Conservation (phyloP, 768 basidiomycete genomes). For the Clitopilus passeckerianus region DNA sequence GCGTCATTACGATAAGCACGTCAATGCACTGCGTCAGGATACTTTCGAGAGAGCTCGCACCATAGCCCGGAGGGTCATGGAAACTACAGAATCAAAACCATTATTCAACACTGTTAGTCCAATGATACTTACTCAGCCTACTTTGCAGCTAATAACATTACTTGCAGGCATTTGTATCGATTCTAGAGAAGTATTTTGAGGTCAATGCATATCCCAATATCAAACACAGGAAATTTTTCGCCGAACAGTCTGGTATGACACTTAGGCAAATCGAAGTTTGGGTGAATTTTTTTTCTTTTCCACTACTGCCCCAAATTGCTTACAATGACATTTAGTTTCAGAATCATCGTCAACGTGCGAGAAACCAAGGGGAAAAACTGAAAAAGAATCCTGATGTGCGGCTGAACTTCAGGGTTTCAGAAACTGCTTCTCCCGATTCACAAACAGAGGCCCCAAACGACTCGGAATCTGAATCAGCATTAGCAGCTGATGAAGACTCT, state of each 20-base stretch:
- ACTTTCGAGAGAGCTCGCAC: neutral
- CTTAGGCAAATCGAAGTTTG: constrained; percentile 49
- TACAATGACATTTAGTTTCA: constrained; percentile 36
- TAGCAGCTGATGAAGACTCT: no score
- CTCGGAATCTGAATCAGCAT: constrained; percentile 9
- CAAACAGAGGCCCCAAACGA: no score
- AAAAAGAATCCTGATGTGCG: neutral
- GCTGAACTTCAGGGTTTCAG: neutral
- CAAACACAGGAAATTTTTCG: constrained; percentile 32
- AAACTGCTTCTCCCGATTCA: neutral
- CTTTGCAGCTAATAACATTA: neutral
- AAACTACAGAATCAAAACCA: constrained; percentile 1
- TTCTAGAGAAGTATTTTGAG: constrained; percentile 43
- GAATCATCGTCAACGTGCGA: constrained; percentile 42
- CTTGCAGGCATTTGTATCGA: constrained; percentile 40
- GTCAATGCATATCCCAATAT: constrained; percentile 42
- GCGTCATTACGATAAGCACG: neutral
- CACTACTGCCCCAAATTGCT: neutral
- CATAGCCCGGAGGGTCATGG: neutral
- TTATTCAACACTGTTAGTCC: constrained; percentile 17
- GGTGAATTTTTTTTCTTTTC: constrained; percentile 25
- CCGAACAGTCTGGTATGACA: constrained; percentile 37
- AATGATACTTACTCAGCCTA: neutral
- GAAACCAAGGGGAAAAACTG: constrained; percentile 18
- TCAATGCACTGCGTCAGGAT: neutral